Conservation (phyloP, 164 flowering plant species). For the Paratinospora sagittata region DNA sequence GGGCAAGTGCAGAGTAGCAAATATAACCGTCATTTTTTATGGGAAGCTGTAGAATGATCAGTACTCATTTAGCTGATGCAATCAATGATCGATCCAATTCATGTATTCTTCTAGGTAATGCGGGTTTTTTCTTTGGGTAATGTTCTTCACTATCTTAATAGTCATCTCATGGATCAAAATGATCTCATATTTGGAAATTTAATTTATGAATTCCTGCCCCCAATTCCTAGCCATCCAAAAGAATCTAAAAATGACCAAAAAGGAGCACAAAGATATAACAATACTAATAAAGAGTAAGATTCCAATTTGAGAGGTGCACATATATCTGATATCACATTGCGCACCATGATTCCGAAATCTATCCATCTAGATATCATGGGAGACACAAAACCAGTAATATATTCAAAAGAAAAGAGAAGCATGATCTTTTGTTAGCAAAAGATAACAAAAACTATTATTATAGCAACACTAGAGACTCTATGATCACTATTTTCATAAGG, state of each 20-base stretch:
- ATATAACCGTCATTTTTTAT: not conserved
- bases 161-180: not conserved
- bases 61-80: not conserved
- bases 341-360: not conserved
- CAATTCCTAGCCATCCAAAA: conserved; percentile 3
- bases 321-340: not conserved
- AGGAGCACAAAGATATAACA: conserved; percentile 9
- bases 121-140: too few relatives aligned
- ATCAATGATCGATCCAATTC: not conserved
- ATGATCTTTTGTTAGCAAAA: not conserved
- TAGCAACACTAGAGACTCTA: not conserved
- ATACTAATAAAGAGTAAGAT: conserved; percentile 7
- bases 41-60: not conserved
- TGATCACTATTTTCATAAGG: conserved; percentile 7
- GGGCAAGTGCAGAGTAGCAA: not conserved
- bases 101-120: not conserved
- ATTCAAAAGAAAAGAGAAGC: not conserved
- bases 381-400: not conserved
- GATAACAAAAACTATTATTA: not conserved
- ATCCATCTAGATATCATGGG: not conserved
- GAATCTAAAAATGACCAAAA: conserved; percentile 11
- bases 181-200: conserved; percentile 1
- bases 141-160: not conserved
- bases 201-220: not conserved
- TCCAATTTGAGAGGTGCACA: not conserved